Percentiles rank a stretch among this genome's conserved stretches.
Evolutionary conservation across 2,329 filamentous ascomycete genomes (phyloP).

Genomic region (Coniochaeta hoffmannii): DNA sequence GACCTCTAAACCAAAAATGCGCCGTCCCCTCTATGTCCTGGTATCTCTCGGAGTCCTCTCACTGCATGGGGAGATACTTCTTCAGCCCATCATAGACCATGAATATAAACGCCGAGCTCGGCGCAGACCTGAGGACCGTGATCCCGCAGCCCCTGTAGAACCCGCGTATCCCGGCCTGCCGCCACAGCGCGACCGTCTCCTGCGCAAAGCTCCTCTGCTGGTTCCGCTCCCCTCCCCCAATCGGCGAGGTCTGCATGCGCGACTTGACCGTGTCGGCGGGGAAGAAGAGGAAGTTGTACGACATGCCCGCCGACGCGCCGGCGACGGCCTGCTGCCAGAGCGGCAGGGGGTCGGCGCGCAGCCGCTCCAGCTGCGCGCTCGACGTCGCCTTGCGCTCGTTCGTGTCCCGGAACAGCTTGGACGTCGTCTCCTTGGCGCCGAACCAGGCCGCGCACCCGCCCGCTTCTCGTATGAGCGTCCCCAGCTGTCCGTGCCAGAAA

Average conservation of each 20-base stretch:
- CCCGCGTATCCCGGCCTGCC: constrained; percentile 70
- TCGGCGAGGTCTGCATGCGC: constrained; percentile 84
- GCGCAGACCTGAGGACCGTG: constrained; percentile 78
- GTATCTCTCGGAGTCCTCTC: background rate
- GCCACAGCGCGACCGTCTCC: constrained; percentile 70
- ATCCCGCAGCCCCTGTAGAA: constrained; percentile 94
- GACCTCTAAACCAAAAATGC: background rate
- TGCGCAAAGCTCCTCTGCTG: constrained; percentile 67
- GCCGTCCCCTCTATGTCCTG: background rate
- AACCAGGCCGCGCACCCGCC: constrained; percentile 96
- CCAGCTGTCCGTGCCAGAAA: constrained; percentile 93
- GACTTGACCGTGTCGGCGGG: constrained; percentile 97
- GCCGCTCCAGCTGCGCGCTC: constrained; percentile 29
- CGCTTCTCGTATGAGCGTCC: constrained; percentile 88
- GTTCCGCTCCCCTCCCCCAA: constrained; percentile 40
- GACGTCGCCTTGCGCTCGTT: constrained; percentile 36
- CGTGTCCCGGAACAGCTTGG: constrained; percentile 58
- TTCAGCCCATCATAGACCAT: constrained; percentile 88
- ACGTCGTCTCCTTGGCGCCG: constrained; percentile 76
- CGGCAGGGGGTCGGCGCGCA: constrained; percentile 52
- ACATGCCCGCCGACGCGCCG: constrained; percentile 81
- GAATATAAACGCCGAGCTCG: constrained; percentile 97
- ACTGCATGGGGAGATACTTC: constrained; percentile 48
- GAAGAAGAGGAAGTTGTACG: constrained; percentile 96
- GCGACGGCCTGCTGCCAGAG: constrained; percentile 83